phyloP scores from a whole-genome alignment of 2,329 filamentous ascomycete species.

The Xylaria hypoxylon region DNA sequence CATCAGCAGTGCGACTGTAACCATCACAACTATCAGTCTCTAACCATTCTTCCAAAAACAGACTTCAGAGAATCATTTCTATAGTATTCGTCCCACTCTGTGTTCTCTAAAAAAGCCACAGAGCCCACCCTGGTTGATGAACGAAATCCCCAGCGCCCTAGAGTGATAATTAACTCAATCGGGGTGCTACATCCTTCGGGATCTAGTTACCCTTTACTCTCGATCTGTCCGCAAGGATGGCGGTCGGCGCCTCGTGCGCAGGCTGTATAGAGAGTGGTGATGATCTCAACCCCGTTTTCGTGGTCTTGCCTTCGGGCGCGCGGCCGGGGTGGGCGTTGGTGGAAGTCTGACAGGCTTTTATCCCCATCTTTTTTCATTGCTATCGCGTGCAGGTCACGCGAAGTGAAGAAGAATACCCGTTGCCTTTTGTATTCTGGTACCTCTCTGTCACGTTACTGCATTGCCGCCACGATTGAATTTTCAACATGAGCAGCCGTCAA shows the following conservation, averaged over 20 bases:
- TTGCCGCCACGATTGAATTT: too few species aligned
- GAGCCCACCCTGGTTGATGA: conserved; percentile 97
- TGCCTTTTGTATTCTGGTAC: too few species aligned
- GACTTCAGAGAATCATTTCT: conserved; percentile 88
- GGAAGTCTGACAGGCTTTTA: conserved; percentile 86
- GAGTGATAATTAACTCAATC: conserved; percentile 75
- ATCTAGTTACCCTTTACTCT: conserved; percentile 60
- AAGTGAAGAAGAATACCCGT: conserved; percentile 69
- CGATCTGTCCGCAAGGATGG: conserved; percentile 72
- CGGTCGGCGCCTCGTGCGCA: conserved; percentile 54
- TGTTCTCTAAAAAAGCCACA: conserved; percentile 93
- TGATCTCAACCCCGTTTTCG: conserved; percentile 84
- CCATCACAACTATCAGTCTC: conserved; percentile 19
- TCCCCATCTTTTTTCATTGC: conserved; percentile 66
- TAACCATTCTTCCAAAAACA: conserved; percentile 37
- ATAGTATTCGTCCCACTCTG: conserved; percentile 95
- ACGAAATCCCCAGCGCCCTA: conserved; percentile 84
- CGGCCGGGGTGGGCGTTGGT: conserved; percentile 82
- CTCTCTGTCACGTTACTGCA: too few species aligned
- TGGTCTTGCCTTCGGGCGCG: conserved; percentile 82
- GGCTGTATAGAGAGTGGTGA: conserved; percentile 88
- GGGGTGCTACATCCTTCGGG: conserved; percentile 53
- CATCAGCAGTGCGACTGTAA: conserved; percentile 2
- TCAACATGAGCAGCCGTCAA: too few species aligned
- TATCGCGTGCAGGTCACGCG: conserved; percentile 59